These are phyloP conservation scores for Lactarius sanguifluus DNA, from an alignment of 768 basidiomycete genomes.

Conservation along the genomic window DNA sequence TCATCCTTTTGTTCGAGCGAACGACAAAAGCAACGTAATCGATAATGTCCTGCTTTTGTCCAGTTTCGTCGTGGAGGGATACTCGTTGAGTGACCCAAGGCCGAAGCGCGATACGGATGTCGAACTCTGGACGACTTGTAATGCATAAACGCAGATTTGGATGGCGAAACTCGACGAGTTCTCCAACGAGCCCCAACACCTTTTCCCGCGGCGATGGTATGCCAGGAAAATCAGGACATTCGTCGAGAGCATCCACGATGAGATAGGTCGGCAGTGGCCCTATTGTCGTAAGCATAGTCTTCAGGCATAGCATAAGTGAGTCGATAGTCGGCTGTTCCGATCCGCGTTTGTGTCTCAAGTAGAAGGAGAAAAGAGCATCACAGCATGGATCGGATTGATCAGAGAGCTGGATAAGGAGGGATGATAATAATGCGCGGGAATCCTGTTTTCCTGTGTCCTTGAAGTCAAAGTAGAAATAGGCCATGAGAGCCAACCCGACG, in stretches of 20 bases:
- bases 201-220: not conserved
- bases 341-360: not conserved
- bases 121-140: not conserved
- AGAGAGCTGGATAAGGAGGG: not conserved
- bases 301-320: too few species aligned
- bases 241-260: not conserved
- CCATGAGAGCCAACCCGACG: not conserved
- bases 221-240: not conserved
- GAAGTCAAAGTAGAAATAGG: not conserved
- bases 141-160: not conserved
- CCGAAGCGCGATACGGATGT: not conserved
- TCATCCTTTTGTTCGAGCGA: too few species aligned
- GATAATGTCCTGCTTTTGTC: too few species aligned
- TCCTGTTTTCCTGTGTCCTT: not conserved
- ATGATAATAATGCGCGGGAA: not conserved
- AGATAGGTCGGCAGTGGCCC: not conserved
- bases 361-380: not conserved
- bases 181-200: not conserved
- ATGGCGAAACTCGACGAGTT: not conserved
- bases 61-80: too few species aligned
- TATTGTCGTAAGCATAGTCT: not conserved
- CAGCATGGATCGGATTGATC: not conserved
- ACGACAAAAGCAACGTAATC: too few species aligned
- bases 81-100: not conserved
- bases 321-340: not conserved